Conservation (phyloP, 2,329 filamentous ascomycete genomes). For the Kalmusia sp. region DNA sequence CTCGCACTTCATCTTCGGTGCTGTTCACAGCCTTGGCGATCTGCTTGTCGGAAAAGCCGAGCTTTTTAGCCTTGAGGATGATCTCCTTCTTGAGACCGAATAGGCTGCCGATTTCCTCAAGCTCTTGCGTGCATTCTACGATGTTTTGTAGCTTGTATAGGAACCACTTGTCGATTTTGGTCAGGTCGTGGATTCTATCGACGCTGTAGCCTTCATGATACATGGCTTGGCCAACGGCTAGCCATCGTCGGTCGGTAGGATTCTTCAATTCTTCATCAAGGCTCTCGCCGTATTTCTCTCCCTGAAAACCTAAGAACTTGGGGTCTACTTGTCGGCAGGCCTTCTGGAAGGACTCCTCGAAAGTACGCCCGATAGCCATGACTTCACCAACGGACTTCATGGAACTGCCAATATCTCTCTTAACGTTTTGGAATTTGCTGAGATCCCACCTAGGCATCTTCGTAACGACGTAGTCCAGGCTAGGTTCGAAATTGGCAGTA, state of each 20-base stretch:
- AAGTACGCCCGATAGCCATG: conserved; percentile 98
- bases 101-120: conserved; percentile 83
- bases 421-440: conserved; percentile 98
- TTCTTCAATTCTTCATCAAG: conserved; percentile 89
- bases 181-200: conserved; percentile 88
- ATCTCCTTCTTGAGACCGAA: conserved; percentile 87
- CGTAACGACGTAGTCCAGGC: conserved; percentile 95
- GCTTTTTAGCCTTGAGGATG: conserved; percentile 90
- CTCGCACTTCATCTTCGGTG: conserved; percentile 88
- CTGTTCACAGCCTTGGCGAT: conserved; percentile 86
- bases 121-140: conserved; percentile 85
- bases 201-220: conserved; percentile 95
- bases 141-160: conserved; percentile 98
- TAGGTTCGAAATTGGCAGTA: conserved; percentile 98
- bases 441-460: conserved; percentile 99
- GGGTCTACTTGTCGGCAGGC: conserved; percentile 97
- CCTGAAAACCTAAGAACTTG: conserved; percentile 89
- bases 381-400: conserved; percentile 99
- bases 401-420: conserved; percentile 93
- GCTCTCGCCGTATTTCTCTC: conserved; percentile 85
- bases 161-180: conserved; percentile 99
- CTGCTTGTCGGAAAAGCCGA: conserved; percentile 96
- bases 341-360: conserved; percentile 99
- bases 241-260: conserved; percentile 95
- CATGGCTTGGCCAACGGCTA: conserved; percentile 97